phyloP scores from a whole-genome alignment of 148 eudicot genomes.

The Rhododendron griersonianum region DNA sequence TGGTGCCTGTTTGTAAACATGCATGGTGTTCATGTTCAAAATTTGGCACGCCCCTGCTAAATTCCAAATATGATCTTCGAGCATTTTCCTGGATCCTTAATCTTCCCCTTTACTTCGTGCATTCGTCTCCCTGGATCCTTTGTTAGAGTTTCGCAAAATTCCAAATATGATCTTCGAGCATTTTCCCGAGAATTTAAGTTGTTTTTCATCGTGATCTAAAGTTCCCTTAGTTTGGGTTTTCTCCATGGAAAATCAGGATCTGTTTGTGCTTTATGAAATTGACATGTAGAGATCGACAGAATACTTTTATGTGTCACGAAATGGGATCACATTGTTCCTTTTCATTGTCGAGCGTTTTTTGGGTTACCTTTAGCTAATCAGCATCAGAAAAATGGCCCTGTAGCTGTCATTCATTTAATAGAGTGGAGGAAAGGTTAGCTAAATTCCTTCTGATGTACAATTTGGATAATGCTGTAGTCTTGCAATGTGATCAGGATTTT shows the following conservation, averaged over 20 bases:
- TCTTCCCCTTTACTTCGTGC: too few relatives aligned
- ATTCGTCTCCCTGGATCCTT: too few relatives aligned
- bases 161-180: too few relatives aligned
- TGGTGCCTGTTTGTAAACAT: too few relatives aligned
- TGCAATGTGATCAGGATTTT: not conserved
- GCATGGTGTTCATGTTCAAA: too few relatives aligned
- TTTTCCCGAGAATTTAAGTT: too few relatives aligned
- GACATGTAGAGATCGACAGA: not conserved
- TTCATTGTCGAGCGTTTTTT: not conserved
- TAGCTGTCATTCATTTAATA: not conserved
- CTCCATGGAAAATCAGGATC: not conserved
- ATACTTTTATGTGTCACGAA: not conserved
- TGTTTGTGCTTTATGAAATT: not conserved
- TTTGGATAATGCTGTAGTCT: not conserved
- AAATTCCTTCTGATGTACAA: too few relatives aligned
- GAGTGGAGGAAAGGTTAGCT: too few relatives aligned
- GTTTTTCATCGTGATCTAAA: not conserved
- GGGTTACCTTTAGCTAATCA: not conserved
- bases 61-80: too few relatives aligned
- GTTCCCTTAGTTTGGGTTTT: not conserved
- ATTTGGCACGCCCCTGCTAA: not conserved
- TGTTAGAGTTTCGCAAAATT: too few relatives aligned
- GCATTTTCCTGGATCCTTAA: too few relatives aligned
- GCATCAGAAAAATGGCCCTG: not conserved
- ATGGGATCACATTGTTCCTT: not conserved